Evolutionary conservation across 2,329 filamentous ascomycete species (phyloP).

Genomic region (Trichoderma hamatum): DNA sequence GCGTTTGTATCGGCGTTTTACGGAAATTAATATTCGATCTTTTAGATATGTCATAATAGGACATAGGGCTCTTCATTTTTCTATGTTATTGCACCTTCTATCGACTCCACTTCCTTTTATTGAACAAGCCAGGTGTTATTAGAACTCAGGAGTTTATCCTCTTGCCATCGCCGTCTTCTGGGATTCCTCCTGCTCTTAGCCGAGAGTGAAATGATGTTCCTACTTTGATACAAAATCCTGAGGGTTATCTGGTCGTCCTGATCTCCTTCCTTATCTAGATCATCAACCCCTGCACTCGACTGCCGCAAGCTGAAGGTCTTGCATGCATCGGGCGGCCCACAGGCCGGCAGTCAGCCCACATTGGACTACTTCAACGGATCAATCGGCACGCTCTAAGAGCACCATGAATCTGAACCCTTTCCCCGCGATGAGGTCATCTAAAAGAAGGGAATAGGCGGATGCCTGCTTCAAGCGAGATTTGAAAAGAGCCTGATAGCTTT

Average conservation of each 20-base stretch:
- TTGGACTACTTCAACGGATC: constrained; percentile 2
- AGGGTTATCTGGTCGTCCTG: not conserved
- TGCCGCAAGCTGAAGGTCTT: not conserved
- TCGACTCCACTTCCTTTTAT: not conserved
- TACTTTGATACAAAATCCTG: not conserved
- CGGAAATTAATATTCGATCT: not conserved
- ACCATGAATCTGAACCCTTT: not conserved
- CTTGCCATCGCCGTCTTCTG: not conserved
- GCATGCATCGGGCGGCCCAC: not conserved
- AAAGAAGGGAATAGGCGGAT: not conserved
- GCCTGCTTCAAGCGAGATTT: not conserved
- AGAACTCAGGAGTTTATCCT: not conserved
- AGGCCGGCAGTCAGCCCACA: not conserved
- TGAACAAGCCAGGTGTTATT: not conserved
- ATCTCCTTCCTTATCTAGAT: not conserved
- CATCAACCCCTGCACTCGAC: not conserved
- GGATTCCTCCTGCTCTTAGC: not conserved
- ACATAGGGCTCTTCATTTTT: not conserved
- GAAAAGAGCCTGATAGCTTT: not conserved
- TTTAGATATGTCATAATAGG: not conserved
- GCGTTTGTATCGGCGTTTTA: not conserved
- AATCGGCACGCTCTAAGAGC: not conserved
- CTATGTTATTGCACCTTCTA: not conserved
- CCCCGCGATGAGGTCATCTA: not conserved
- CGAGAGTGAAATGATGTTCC: not conserved